These are phyloP conservation scores for Fusarium mexicanum DNA, from an alignment of 2,329 filamentous ascomycete genomes.

Conservation along the genomic window DNA sequence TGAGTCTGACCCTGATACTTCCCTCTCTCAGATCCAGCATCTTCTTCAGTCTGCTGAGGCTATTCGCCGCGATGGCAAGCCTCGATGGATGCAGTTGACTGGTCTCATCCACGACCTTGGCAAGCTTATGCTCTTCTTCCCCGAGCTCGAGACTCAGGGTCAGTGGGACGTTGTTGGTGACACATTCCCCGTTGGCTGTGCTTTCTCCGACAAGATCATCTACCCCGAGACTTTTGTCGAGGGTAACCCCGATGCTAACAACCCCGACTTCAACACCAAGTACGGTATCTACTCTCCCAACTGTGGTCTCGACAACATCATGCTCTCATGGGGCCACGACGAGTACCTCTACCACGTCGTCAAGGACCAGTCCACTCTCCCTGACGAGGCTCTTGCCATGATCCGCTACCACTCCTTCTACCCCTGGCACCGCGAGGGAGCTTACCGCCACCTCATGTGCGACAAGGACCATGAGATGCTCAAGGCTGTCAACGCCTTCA, in stretches of 20 bases:
- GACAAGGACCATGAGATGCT: conserved; percentile 83
- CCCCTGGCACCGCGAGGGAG: conserved; percentile 85
- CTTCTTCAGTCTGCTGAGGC: conserved; percentile 89
- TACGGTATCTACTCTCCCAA: conserved; percentile 82
- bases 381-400: conserved; percentile 87
- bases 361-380: conserved; percentile 82
- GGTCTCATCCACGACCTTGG: conserved; percentile 83
- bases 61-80: conserved; percentile 85
- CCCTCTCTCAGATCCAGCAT: conserved; percentile 88
- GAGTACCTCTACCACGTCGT: conserved; percentile 89
- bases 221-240: conserved; percentile 77
- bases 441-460: conserved; percentile 85
- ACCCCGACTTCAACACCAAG: conserved; percentile 79
- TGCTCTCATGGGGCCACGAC: conserved; percentile 91
- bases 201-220: conserved; percentile 80
- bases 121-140: conserved; percentile 83
- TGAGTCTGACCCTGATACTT: conserved; percentile 90
- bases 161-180: conserved; percentile 96
- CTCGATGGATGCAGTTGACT: conserved; percentile 82
- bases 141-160: conserved; percentile 70
- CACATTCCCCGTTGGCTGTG: conserved; percentile 82
- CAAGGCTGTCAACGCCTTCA: conserved; percentile 84
- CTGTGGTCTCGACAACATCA: conserved; percentile 86
- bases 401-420: conserved; percentile 95
- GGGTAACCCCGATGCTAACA: conserved; percentile 76